Base-by-base conservation (phyloP, 2,329 filamentous ascomycete genomes). In the Ceratocystis alfenasii region DNA sequence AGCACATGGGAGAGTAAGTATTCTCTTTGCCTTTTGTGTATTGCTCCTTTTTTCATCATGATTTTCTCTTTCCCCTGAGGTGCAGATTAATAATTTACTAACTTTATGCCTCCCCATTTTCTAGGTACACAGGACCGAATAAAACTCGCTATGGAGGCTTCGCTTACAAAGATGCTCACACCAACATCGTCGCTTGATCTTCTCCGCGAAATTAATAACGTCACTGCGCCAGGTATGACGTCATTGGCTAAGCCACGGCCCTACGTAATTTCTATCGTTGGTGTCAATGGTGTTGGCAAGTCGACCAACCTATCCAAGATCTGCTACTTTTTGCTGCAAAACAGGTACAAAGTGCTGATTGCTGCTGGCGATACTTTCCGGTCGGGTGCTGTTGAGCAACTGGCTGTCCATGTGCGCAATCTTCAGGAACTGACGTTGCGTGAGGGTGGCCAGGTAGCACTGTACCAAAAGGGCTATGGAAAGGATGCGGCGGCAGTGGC, bases 231-330 rank as follows among this genome's bases (percentile, higher is more conserved):
- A 0, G 78, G 87, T 0, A 79, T 78, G 25, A 83, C 85, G 2
- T 86, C 85, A 36, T 80, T 86, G 68, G 78, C 83, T 70, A 80
- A 81, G 68, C 76, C 82, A 22, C 87, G 94, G 3, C 94, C 94
- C 55, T 99, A 97, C 74, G 93, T 97, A 72, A 95, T 99, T 74
- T 96, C 91, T 66, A 96, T 99, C 68, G 94, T 99, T 55, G 94
- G 94, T 69, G 94, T 99, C 74, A 99, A 99, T 75, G 94, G 94
- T 65, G 94, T 99, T 46, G 94, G 94, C 73, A 99, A 99, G 78
- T 96, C 92, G 17, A 99, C 94, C 64, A 97, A 96, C 74, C 81
- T 99, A 46, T 93, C 90, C 75, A 99, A 99, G 76, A 96, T 99
- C 70, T 95, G 92, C 75, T 99, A 94, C 78, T 99, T 99, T 78